Conservation (phyloP, 306 rosid species). For the Ammopiptanthus mongolicus region DNA sequence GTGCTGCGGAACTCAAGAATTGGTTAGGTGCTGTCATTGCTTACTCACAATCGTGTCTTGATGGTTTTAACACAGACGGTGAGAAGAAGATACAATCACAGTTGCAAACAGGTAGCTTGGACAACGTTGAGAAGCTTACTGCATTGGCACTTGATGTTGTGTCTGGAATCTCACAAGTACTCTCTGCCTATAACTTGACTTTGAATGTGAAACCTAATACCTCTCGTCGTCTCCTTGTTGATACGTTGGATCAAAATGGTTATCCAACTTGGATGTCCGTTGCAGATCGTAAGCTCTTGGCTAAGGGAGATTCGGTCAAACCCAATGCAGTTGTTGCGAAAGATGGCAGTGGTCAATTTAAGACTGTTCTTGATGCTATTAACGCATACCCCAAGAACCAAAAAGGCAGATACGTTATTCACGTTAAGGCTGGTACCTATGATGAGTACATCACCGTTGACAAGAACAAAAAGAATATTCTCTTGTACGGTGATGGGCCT, state of each 20-base stretch:
- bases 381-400: slow-evolving; percentile 43
- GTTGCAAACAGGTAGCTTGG: slow-evolving; percentile 19
- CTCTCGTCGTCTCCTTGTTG: slow-evolving; percentile 45
- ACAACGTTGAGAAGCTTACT: slow-evolving; percentile 32
- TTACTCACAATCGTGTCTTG: slow-evolving; percentile 51
- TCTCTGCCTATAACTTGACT: slow-evolving; percentile 26
- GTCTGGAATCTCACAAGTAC: slow-evolving; percentile 21
- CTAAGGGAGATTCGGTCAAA: not conserved
- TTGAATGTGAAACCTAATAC: slow-evolving; percentile 26
- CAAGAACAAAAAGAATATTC: slow-evolving; percentile 27
- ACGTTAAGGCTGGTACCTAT: slow-evolving; percentile 68
- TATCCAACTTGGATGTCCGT: slow-evolving; percentile 52
- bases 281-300: slow-evolving; percentile 54
- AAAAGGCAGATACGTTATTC: slow-evolving; percentile 43
- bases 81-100: slow-evolving; percentile 18
- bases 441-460: slow-evolving; percentile 41
- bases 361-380: slow-evolving; percentile 52
- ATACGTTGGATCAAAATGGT: slow-evolving; percentile 26
- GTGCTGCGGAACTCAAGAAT: slow-evolving; percentile 35
- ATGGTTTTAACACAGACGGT: slow-evolving; percentile 32
- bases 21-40: slow-evolving; percentile 69
- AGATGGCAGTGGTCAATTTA: slow-evolving; percentile 76
- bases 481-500: slow-evolving; percentile 74
- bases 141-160: slow-evolving; percentile 60
- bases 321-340: slow-evolving; percentile 74